Conservation (phyloP, 805 yeast genomes). For the Yarrowia divulgata region DNA sequence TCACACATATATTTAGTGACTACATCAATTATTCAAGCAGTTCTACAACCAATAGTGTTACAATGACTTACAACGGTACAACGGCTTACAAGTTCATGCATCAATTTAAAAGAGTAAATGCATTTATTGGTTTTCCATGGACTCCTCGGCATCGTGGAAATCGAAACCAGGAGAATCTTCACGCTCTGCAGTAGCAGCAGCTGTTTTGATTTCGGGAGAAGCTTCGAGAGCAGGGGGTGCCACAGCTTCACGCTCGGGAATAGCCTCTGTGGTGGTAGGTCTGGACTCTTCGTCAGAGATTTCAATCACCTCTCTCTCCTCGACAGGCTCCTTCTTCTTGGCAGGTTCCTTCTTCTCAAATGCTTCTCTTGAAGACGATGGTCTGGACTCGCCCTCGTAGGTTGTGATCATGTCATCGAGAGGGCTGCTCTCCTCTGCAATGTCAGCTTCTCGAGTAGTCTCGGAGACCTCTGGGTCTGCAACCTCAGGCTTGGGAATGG, state of each 20-base stretch:
- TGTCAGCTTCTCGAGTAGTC: neutral
- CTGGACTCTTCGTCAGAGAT: slow-evolving; percentile 14
- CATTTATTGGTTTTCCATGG: slow-evolving; percentile 10
- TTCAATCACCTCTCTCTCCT: slow-evolving; percentile 18
- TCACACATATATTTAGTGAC: too few relatives aligned
- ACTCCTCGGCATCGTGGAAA: slow-evolving; percentile 26
- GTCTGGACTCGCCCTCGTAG: slow-evolving; percentile 17
- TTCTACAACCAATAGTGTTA: too few relatives aligned
- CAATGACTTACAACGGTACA: too few relatives aligned
- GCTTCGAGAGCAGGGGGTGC: slow-evolving; percentile 5
- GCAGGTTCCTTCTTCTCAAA: neutral
- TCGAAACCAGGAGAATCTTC: slow-evolving; percentile 32
- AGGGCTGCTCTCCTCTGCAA: neutral
- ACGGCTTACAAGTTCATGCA: too few relatives aligned
- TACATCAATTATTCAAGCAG: too few relatives aligned
- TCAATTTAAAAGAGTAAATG: neutral
- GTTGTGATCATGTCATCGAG: slow-evolving; percentile 14
- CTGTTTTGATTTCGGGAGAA: slow-evolving; percentile 14
- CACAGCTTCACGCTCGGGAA: neutral
- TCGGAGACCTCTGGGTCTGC: neutral
- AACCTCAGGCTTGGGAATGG: slow-evolving; percentile 11
- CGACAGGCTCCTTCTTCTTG: neutral
- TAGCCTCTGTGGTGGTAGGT: neutral
- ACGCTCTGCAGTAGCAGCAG: neutral
- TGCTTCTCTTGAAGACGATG: slow-evolving; percentile 9